Base-by-base conservation (phyloP, 169 alveolate genomes). In the Plasmodium malariae region DNA sequence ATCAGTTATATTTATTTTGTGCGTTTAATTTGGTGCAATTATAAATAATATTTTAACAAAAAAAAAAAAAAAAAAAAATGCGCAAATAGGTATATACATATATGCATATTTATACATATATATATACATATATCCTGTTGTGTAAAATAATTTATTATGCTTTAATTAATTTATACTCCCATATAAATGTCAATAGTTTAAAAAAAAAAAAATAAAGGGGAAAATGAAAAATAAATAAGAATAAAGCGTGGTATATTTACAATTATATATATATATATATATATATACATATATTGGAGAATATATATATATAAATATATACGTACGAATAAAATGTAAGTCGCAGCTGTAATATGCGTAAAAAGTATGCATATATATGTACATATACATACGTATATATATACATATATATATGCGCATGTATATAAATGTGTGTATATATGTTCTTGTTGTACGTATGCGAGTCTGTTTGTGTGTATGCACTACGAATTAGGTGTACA, bases 401-500 rank as follows among this genome's bases (percentile, higher is more conserved):
- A 34, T 11, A 9, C 28, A 67, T 67, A 26, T 7, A 24, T 24
- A 5, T 24, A 37, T 24, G 71, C 57, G 34, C 14, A 17, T n/a
- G 21, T 14, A n/a, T n/a, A n/a, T n/a, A n/a, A 54, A 19, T 5
- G 19, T 5, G 9, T 19, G 65, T 6, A 54, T 54, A 54, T n/a
- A 7, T 54, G 28, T 54, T 54, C 28, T 7, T 40, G 51, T 4
- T 40, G 5, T 9, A 40, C 5, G 9, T 40, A 40, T 40, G 51
- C 51, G 51, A 40, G 5, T 4, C 3, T 63, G 51, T 63, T 11
- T 37, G 14, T 65, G 5, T 65, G 12, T 21, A 24, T n/a, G 14
- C 36, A 60, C 36, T 34, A 21, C 69, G 7, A 48, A 70, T 88
- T 88, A 97, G 40, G 98, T 95, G 93, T 97, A 97, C n/a, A 97